phyloP scores from a whole-genome alignment of 805 yeast genomes.

The Helenozyma rhizophorensis region DNA sequence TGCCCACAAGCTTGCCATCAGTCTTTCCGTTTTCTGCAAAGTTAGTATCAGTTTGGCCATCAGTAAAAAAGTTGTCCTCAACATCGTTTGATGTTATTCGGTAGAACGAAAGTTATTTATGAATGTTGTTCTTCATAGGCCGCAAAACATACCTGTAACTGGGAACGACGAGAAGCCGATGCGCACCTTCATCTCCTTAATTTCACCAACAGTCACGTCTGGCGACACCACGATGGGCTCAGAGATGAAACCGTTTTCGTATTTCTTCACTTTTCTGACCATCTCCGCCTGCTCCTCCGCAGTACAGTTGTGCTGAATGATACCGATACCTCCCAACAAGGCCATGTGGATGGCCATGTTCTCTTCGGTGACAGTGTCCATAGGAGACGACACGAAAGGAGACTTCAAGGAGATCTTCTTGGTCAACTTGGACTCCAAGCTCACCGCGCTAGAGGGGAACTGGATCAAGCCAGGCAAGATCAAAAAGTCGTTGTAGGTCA shows the following conservation, averaged over 20 bases:
- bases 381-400: slow-evolving; percentile 96
- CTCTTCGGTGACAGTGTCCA: slow-evolving; percentile 98
- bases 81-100: slow-evolving; percentile 94
- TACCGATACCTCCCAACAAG: slow-evolving; percentile 97
- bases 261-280: slow-evolving; percentile 95
- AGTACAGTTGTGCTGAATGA: slow-evolving; percentile 95
- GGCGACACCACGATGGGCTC: slow-evolving; percentile 89
- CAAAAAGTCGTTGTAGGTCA: slow-evolving; percentile 95
- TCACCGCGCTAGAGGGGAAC: slow-evolving; percentile 76
- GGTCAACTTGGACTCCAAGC: slow-evolving; percentile 82
- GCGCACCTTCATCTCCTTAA: slow-evolving; percentile 60
- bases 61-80: slow-evolving; percentile 63
- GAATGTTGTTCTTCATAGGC: slow-evolving; percentile 50
- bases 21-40: slow-evolving; percentile 71
- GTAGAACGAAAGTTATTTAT: slow-evolving; percentile 99
- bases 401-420: slow-evolving; percentile 87
- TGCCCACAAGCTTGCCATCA: slow-evolving; percentile 90
- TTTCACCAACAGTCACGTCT: slow-evolving; percentile 70
- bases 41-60: slow-evolving; percentile 12
- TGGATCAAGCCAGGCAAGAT: slow-evolving; percentile 91
- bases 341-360: slow-evolving; percentile 99
- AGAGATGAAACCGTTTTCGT: slow-evolving; percentile 94
- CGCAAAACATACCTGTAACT: slow-evolving; percentile 87
- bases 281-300: slow-evolving; percentile 97
- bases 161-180: slow-evolving; percentile 98